Evolutionary conservation across 2,329 filamentous ascomycete species (phyloP), one percentile per base, ranked within the genome.

Genomic region (Penicillium janthinellum): DNA sequence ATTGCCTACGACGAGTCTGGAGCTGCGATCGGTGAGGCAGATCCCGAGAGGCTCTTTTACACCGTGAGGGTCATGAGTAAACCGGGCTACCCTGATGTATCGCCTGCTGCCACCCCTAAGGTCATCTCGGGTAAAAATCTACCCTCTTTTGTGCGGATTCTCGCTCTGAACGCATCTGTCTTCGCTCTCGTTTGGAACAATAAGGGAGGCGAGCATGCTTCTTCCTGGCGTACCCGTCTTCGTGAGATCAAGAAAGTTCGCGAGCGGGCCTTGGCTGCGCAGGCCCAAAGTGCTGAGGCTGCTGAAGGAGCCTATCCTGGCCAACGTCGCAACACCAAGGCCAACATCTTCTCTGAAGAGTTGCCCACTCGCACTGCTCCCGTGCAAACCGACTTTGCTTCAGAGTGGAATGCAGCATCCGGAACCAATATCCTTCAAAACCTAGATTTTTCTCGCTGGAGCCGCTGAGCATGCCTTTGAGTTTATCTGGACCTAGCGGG

Each of bases 141-240:
- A 8, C 90, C 93, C 0, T 85, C 88, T 10, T 96, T 97, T 72
- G 90, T 97, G 55, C 88, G 95, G 39, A 87, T 96, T 49, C 82
- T 98, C 17, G 92, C 94, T 0, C 85, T 99, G 63, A 98, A 97
- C 71, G 93, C 95, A 0, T 96, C 91, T 14, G 91, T 98, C 8
- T 97, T 98, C 75, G 92, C 90, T 1, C 85, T 90, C 47, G 93
- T 97, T n/a, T 97, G 94, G 92, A 86, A 86, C 49, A 69, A 90
- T 35, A 74, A 77, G 64, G 89, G 88, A 5, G 90, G 90, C 58
- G 92, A 96, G 73, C 88, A 96, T 70, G 84, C 95, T 34, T 95
- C 92, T 11, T 91, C 91, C 8, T 98, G 95, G 95, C 88, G 92
- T 59, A 91, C 89, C 68, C 88, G 95, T 51, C 84, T 98, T 12